Evolutionary conservation across 805 yeast genomes (phyloP).

Genomic region (Candida arabinofermentans): DNA sequence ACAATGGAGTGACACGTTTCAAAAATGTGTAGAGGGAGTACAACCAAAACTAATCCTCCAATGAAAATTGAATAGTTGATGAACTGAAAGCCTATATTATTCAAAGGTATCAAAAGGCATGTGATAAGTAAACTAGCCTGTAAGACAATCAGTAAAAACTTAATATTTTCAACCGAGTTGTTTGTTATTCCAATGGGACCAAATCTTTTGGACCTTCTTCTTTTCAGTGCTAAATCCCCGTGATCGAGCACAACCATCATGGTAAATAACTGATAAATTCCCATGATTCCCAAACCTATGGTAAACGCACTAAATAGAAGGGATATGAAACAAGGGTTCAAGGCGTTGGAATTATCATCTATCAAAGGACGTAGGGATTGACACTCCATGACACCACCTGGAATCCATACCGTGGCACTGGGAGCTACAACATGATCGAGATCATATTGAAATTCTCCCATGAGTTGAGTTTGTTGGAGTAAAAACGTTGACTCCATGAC

Average conservation of each 20-base stretch:
- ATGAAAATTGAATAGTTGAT: slow-evolving; percentile 11
- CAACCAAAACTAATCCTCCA: slow-evolving; percentile 18
- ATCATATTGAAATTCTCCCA: not conserved
- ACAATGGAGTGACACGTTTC: slow-evolving; percentile 39
- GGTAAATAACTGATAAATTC: slow-evolving; percentile 18
- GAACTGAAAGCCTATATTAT: not conserved
- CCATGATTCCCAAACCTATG: slow-evolving; percentile 10
- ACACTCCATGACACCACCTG: slow-evolving; percentile 4
- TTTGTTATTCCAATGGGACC: slow-evolving; percentile 7
- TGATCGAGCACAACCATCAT: not conserved
- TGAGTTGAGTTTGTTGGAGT: too few species aligned
- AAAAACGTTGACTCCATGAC: too few species aligned
- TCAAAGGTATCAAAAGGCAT: slow-evolving; percentile 5
- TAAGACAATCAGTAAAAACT: slow-evolving; percentile 9
- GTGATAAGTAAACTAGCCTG: slow-evolving; percentile 7
- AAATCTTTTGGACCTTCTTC: slow-evolving; percentile 3
- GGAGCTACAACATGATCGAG: not conserved
- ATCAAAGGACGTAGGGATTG: slow-evolving; percentile 22
- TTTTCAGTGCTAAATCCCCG: not conserved
- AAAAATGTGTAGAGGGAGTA: slow-evolving; percentile 40
- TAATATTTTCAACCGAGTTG: slow-evolving; percentile 9
- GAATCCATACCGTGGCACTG: too few species aligned
- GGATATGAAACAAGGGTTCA: slow-evolving; percentile 31
- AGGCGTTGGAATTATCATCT: slow-evolving; percentile 20
- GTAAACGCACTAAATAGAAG: slow-evolving; percentile 12